Evolutionary conservation across 1,139 yeast genomes (phyloP), one percentile per base, ranked within the genome.

Genomic region (Kodamaea ohmeri): DNA sequence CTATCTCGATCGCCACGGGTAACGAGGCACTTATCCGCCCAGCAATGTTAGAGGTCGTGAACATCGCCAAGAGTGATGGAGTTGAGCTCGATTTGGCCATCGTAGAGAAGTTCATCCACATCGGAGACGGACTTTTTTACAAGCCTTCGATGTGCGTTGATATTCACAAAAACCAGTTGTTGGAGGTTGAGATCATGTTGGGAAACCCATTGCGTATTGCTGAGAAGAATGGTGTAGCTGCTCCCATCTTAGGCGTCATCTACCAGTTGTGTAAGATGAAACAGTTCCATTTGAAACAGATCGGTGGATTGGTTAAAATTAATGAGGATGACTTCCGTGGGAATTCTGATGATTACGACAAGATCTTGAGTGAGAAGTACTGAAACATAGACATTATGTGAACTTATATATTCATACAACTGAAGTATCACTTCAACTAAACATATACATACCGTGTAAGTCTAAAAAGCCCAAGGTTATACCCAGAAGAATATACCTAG

Each of bases 61-160:
- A 66, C 9, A 74, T 83, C 43, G 94, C 94, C 16, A 73, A 71
- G 40, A 71, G 78, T 16, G 84, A 76, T 40, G 87, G 87, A 4
- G 74, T 78, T 34, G 66, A 60, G 1, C 52, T 82, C 31, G 76
- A 75, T 8, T 68, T 61, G 25, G 64, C 59, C 4, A 58, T 65
- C 32, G 68, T 72, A 40, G 72, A 76, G 15, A 58, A 52, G 42
- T 77, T 78, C 71, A 58, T 78, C 37, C 74, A 73, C 49, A 67
- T 77, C 30, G 84, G 83, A 42, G 84, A 79, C 48, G 86, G 85
- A 3, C 60, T 70, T 22, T 80, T 77, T 63, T 83, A 80, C 54
- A 62, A 73, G 27, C 92, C 90, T 1, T 81, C 89, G n/a, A 83
- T 83, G 89, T 69, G 76, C 43, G 78, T 83, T 8, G 95, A 84